Evolutionary conservation across 495 filamentous ascomycete genomes (phyloP).

Genomic region (Daldinia loculata): DNA sequence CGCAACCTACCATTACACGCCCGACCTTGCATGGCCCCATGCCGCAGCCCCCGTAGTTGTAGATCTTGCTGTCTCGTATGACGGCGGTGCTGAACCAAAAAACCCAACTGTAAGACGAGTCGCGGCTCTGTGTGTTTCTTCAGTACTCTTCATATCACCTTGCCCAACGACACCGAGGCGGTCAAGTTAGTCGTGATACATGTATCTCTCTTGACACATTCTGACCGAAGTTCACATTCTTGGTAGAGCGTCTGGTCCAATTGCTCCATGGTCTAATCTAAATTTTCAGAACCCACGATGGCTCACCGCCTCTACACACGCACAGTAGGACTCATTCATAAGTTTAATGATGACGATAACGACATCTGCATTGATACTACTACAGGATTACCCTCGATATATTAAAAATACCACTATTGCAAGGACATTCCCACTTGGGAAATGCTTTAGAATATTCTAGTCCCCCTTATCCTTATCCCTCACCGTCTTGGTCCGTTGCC

Average conservation of each 20-base stretch:
- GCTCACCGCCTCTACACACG: conserved; percentile 32
- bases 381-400: conserved; percentile 22
- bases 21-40: conserved; percentile 41
- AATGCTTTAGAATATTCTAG: conserved; percentile 45
- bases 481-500: conserved; percentile 22
- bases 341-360: conserved; percentile 31
- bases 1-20: conserved; percentile 44
- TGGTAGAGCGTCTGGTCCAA: conserved; percentile 10
- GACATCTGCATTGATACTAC: conserved; percentile 24
- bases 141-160: background rate
- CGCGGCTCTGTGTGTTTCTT: conserved; percentile 8
- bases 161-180: conserved; percentile 5
- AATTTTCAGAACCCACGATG: conserved; percentile 14
- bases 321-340: conserved; percentile 9
- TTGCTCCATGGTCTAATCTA: conserved; percentile 19
- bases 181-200: conserved; percentile 20
- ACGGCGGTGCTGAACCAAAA: conserved; percentile 34
- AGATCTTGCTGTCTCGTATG: conserved; percentile 36
- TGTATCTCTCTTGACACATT: conserved; percentile 16
- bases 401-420: conserved; percentile 11
- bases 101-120: conserved; percentile 29
- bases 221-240: conserved; percentile 15
- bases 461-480: conserved; percentile 20
- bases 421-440: conserved; percentile 38
- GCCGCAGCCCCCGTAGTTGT: conserved; percentile 29